Conservation (phyloP, 2,329 filamentous ascomycete species). For the Alternaria infectoria region DNA sequence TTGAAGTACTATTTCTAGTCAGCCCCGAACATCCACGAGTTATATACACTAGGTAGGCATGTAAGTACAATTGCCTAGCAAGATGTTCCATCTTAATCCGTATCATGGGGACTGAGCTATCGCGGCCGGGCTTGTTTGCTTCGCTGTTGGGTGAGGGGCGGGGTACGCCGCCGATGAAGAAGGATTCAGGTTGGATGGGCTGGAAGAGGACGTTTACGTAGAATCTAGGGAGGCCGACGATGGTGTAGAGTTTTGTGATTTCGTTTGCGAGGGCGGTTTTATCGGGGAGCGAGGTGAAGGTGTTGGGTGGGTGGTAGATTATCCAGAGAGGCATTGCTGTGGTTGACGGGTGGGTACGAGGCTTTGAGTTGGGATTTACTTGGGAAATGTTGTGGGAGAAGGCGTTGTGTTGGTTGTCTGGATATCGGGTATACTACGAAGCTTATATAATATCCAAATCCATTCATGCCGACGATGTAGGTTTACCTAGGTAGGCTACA, state of each 20-base stretch:
- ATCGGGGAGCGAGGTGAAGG: slow-evolving; percentile 38
- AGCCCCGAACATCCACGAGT: not conserved
- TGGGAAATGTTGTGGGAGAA: too few species aligned
- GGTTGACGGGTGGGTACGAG: too few species aligned
- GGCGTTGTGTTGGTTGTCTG: not conserved
- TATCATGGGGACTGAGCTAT: slow-evolving; percentile 41
- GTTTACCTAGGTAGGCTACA: not conserved
- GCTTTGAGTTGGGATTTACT: too few species aligned
- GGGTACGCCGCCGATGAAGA: slow-evolving; percentile 42
- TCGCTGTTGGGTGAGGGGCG: slow-evolving; percentile 7
- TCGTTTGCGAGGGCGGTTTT: slow-evolving; percentile 43
- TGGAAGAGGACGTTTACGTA: slow-evolving; percentile 55
- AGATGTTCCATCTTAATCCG: slow-evolving; percentile 46
- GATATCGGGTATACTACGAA: not conserved
- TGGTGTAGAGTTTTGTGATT: slow-evolving; percentile 51
- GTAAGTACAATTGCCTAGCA: slow-evolving; percentile 21
- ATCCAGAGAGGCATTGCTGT: slow-evolving; percentile 57
- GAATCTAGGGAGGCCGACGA: slow-evolving; percentile 50
- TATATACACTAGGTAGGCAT: too few species aligned
- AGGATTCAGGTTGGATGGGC: slow-evolving; percentile 25
- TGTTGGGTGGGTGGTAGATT: slow-evolving; percentile 49
- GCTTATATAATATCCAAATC: not conserved
- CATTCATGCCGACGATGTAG: not conserved
- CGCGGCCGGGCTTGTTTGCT: not conserved
- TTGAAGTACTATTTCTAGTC: not conserved